Evolutionary conservation across 2,329 filamentous ascomycete species (phyloP), one percentile per base, ranked within the genome.

Genomic region (Botryosphaeria agaves): DNA sequence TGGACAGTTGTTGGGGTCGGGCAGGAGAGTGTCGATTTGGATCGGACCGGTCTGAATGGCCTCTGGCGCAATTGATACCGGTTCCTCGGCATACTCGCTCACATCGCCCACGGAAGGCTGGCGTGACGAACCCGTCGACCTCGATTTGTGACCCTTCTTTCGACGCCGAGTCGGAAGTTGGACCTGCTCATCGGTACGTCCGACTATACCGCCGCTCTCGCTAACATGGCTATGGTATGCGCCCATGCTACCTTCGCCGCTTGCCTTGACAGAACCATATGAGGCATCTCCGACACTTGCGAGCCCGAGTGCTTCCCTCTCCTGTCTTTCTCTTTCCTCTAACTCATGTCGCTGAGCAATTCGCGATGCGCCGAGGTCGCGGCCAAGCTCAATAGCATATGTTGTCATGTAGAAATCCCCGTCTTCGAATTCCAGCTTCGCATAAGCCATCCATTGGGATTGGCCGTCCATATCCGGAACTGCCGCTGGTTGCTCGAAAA

Each of bases 361-460:
- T 32, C 62, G 54, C 38, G 71, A 52, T 7, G 72, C 72, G 31
- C 61, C 55, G 42, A 73, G 63, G 49, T 84, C 78, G 36, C 79
- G 73, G 32, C 77, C 78, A 17, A 85, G 69, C 33, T 79, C 68
- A 41, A 84, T 66, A 31, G 69, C 64, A 41, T 75, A 76, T 1
- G 76, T 82, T 30, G 73, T 81, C 72, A 85, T 78, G 52, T 80
- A 78, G 49, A 80, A 84, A 33, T 73, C 67, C 45, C 77, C 76
- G 56, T 85, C 79, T 40, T 68, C 64, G 46, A 85, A 84, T 42
- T 74, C 69, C 36, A 85, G 57, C 45, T 72, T 72, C 24, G 71
- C 72, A 48, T n/a, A 69, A 76, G 19, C 69, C 71, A 38, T 66
- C 61, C 36, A 72, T 65, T 23, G 21, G 21, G 9, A n/a, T n/a